Base-by-base conservation (phyloP, 2,329 filamentous ascomycete species). In the Raffaelea ambrosiae region DNA sequence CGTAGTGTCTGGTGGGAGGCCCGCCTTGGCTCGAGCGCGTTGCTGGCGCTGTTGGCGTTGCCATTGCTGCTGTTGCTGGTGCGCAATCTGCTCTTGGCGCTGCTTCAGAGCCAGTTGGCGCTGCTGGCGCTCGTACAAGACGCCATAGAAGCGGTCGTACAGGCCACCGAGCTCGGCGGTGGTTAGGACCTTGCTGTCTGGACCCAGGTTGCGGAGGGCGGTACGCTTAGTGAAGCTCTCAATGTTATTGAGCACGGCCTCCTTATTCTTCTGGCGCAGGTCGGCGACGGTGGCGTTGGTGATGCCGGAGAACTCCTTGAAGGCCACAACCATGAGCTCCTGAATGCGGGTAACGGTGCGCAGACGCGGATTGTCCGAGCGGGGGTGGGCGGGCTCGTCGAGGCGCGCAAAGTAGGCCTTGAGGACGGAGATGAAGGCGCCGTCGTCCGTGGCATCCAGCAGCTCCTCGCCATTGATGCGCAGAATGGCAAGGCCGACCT, bases 311-410 rank as follows among this genome's bases (percentile, higher is more conserved):
- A 98, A 98, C 61, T 98, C 93, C 58, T 96, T 97, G 69, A 98
- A 98, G 1, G 93, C 93, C 19, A 97, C 93, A 3, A 98, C 93
- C 90, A 98, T 97, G 49, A 98, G 78, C 64, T 97, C 93, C 60
- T 98, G 93, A 63, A 98, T 98, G 42, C 88, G 81, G 5, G 94
- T 98, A 47, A 98, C 93, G 0, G 90, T 88, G 46, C 91, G 80
- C 46, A 97, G 72, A 67, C 97, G 98, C 3, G 90, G 83, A 54
- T 97, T 98, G 62, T 96, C 90, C 0, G 89, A 96, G 60, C 86
- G 90, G 2, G 93, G 93, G 60, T 98, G 91, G 3, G 93, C 93
- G 3, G 90, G 96, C 66, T 97, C 91, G 61, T 97, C 91, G 9
- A 98, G 73, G 36, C 88, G 82, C 8, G 88, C 81, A 63, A 98